Evolutionary conservation across 345 rosid genomes (phyloP).

Genomic region (Sisymbrium altissimum): DNA sequence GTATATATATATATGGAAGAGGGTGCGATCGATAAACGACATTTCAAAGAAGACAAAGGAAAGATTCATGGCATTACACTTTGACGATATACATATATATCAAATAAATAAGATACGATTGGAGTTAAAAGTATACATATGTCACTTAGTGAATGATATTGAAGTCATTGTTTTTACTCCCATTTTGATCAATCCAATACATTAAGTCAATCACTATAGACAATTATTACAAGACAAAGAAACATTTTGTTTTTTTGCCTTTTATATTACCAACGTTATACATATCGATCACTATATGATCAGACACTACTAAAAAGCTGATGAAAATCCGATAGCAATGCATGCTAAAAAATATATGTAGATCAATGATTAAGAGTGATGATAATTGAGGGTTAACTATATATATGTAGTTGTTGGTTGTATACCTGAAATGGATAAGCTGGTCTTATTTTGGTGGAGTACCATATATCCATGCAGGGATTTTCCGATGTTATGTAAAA

Average conservation of each 20-base stretch:
- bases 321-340: neutral
- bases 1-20: slow-evolving; percentile 1
- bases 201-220: slow-evolving; percentile 28
- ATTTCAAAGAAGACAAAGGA: slow-evolving; percentile 36
- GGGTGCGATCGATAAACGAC: slow-evolving; percentile 34
- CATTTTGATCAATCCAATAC: slow-evolving; percentile 22
- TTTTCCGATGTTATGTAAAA: neutral
- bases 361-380: slow-evolving; percentile 10
- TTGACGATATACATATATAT: slow-evolving; percentile 4
- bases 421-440: neutral
- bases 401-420: neutral
- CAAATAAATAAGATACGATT: slow-evolving; percentile 15
- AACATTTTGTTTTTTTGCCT: neutral
- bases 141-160: slow-evolving; percentile 43
- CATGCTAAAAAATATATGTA: slow-evolving; percentile 1
- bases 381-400: neutral
- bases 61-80: slow-evolving; percentile 23
- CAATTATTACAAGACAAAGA: slow-evolving; percentile 30
- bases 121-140: slow-evolving; percentile 39
- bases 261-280: slow-evolving; percentile 10
- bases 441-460: neutral
- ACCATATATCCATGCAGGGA: neutral
- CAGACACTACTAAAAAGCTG: neutral
- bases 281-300: neutral
- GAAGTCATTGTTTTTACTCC: slow-evolving; percentile 29